A percentile compares a stretch with the other conserved stretches of the same genome.
Conservation (phyloP, 345 rosid genomes). For the Hypericum androsaemum region DNA sequence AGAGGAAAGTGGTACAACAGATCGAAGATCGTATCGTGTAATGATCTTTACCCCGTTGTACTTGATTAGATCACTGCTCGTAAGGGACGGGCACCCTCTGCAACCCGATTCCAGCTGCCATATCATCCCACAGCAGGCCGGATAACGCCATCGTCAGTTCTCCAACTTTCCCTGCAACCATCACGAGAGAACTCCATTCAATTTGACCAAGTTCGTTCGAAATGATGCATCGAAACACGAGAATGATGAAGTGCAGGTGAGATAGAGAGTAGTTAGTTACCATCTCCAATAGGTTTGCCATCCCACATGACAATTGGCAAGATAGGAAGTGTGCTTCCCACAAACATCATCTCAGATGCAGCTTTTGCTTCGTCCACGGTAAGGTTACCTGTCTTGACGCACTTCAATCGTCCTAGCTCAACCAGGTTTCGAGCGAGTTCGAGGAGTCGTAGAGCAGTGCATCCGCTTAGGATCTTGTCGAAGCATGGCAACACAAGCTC, state of each 20-base stretch:
- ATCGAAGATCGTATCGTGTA: conserved; percentile 2
- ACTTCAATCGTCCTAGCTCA: conserved; percentile 37
- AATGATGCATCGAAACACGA: too few species aligned
- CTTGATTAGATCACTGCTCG: conserved; percentile 4
- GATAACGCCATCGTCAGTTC: conserved; percentile 60
- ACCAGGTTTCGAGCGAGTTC: conserved; percentile 44
- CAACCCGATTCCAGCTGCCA: conserved; percentile 42
- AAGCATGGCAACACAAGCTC: conserved; percentile 50
- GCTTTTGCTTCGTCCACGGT: conserved; percentile 41
- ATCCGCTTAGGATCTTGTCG: conserved; percentile 53
- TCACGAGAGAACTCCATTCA: not conserved
- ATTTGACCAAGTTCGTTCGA: too few species aligned
- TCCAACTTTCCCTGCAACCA: conserved; percentile 48
- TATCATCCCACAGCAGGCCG: conserved; percentile 58
- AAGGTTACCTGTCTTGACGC: conserved; percentile 31
- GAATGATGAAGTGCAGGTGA: not conserved
- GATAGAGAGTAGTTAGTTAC: conserved; percentile 28
- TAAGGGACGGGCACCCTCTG: conserved; percentile 39
- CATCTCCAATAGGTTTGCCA: conserved; percentile 50
- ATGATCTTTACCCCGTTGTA: not conserved
- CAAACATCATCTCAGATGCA: conserved; percentile 50
- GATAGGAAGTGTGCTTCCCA: conserved; percentile 60
- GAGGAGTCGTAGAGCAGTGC: conserved; percentile 67
- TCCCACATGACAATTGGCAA: conserved; percentile 60
- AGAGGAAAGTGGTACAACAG: not conserved